A percentile compares a stretch with the other conserved stretches of the same genome.
phyloP scores from a whole-genome alignment of 768 basidiomycete species.

The Amanita muscaria region DNA sequence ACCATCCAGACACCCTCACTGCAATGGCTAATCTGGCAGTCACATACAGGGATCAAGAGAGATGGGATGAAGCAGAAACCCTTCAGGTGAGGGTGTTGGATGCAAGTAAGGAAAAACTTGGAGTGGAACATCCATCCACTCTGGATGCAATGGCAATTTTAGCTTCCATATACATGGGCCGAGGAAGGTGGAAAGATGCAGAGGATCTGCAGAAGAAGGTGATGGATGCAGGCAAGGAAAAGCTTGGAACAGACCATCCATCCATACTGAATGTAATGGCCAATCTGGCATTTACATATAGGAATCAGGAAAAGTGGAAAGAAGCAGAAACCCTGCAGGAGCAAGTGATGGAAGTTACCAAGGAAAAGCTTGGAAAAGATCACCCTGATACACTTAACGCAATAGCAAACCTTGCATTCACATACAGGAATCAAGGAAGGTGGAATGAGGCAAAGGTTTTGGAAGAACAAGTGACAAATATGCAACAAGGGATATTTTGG shows the following conservation, averaged over 20 bases:
- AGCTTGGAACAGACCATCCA: background rate
- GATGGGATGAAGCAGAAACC: conserved; percentile 2
- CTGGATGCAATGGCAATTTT: background rate
- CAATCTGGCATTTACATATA: no score
- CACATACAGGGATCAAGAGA: no score
- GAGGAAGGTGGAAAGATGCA: background rate
- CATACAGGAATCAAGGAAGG: no score
- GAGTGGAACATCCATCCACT: background rate
- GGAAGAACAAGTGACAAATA: no score
- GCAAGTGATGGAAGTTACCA: no score
- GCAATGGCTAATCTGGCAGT: no score
- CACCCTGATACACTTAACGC: background rate
- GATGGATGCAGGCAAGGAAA: background rate
- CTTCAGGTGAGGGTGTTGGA: no score
- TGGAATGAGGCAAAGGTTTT: background rate
- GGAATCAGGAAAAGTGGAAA: no score
- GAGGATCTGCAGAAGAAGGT: background rate
- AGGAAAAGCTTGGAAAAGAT: background rate
- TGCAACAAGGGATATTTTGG: no score
- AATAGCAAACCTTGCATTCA: no score
- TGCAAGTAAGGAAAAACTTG: no score
- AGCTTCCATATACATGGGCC: background rate
- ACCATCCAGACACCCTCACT: no score
- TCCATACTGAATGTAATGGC: background rate
- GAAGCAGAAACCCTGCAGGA: background rate